Conservation (phyloP, 257 asterid species). For the Penstemon barbatus region DNA sequence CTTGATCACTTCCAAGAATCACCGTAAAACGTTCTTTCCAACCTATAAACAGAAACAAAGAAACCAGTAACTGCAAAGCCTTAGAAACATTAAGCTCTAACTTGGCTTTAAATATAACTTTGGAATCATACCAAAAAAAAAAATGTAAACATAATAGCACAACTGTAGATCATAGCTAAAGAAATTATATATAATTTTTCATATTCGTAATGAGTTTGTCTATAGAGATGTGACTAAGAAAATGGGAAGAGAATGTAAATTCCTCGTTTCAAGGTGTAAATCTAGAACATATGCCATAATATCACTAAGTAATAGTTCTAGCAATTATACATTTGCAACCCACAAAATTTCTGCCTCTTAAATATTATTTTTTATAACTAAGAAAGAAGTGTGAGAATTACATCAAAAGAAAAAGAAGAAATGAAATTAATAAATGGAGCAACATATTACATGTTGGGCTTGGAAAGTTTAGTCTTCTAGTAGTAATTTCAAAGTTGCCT, state of each 20-base stretch:
- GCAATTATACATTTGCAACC: too few species aligned
- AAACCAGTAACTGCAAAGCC: too few species aligned
- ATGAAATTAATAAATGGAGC: background rate
- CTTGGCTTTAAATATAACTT: too few species aligned
- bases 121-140: too few species aligned
- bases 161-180: background rate
- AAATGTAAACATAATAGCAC: background rate
- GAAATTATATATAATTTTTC: background rate
- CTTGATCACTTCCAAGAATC: constrained; percentile 87
- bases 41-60: constrained; percentile 42
- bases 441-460: background rate
- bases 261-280: background rate
- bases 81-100: too few species aligned
- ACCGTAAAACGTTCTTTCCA: constrained; percentile 75
- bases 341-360: too few species aligned
- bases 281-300: too few species aligned
- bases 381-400: too few species aligned
- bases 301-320: too few species aligned
- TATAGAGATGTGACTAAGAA: background rate
- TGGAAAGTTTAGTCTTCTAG: background rate
- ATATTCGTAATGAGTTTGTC: background rate
- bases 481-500: background rate
- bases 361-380: too few species aligned
- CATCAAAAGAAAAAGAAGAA: constrained; percentile 6
- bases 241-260: background rate